Evolutionary conservation across 257 asterid genomes (phyloP).

Genomic region (Coffea canephora): DNA sequence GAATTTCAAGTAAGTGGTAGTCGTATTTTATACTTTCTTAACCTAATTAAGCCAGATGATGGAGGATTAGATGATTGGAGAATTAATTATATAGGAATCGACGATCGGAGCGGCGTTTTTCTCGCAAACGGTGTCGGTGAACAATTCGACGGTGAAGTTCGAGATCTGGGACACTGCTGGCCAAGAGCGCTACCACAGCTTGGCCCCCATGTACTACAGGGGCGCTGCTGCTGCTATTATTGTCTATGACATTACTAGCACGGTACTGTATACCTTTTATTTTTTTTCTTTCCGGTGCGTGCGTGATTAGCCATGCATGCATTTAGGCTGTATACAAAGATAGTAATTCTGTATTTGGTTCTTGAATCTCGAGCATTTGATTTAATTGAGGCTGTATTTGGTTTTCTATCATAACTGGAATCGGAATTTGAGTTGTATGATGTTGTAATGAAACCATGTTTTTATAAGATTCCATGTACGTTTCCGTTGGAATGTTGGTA

Average conservation of each 20-base stretch:
- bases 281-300: not conserved
- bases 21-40: not conserved
- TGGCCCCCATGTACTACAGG: constrained; percentile 97
- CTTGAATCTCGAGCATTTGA: too few relatives aligned
- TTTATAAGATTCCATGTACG: not conserved
- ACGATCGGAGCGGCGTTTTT: constrained; percentile 97
- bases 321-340: too few relatives aligned
- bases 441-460: not conserved
- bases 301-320: not conserved
- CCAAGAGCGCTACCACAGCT: constrained; percentile 96
- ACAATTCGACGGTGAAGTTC: constrained; percentile 80
- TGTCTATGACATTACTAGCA: constrained; percentile 82
- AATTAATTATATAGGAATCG: constrained; percentile 58
- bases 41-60: not conserved
- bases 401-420: too few relatives aligned
- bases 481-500: not conserved
- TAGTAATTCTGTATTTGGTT: too few relatives aligned
- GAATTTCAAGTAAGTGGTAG: constrained; percentile 62
- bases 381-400: too few relatives aligned
- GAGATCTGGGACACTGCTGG: constrained; percentile 99
- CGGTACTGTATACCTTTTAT: constrained; percentile 36
- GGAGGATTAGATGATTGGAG: not conserved
- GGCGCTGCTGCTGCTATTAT: constrained; percentile 98
- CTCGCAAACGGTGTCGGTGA: constrained; percentile 77
- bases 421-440: not conserved